Percentiles rank a stretch among this genome's conserved stretches.
Evolutionary conservation across 495 filamentous ascomycete species (phyloP).

Genomic region (Hyaloscypha finlandica): DNA sequence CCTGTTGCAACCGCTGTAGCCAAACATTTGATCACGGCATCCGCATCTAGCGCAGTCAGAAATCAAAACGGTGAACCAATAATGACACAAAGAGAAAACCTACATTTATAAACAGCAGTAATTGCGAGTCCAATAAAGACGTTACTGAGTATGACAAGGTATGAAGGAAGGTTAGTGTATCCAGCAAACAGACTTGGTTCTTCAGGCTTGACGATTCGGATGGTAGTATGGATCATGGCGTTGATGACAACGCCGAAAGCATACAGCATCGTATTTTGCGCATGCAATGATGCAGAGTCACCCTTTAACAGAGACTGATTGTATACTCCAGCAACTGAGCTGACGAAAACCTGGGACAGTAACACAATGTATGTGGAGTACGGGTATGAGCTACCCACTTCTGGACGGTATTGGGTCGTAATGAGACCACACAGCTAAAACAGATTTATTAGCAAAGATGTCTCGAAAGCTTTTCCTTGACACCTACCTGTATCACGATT

Average conservation of each 20-base stretch:
- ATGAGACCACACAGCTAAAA: constrained; percentile 24
- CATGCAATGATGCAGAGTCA: constrained; percentile 30
- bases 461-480: too few species aligned
- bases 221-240: constrained; percentile 28
- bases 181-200: constrained; percentile 33
- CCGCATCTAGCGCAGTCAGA: constrained; percentile 25
- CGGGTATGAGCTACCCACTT: constrained; percentile 23
- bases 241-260: constrained; percentile 31
- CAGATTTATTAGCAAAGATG: background rate
- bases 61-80: background rate
- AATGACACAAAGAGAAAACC: background rate
- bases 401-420: constrained; percentile 24
- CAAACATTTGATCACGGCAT: constrained; percentile 35
- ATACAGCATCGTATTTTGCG: constrained; percentile 34
- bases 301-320: constrained; percentile 33
- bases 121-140: constrained; percentile 37
- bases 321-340: constrained; percentile 31
- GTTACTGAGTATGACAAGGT: constrained; percentile 33
- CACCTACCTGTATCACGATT: constrained; percentile 25
- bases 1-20: constrained; percentile 30
- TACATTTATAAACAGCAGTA: constrained; percentile 36
- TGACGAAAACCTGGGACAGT: constrained; percentile 26
- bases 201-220: constrained; percentile 29
- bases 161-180: constrained; percentile 29
- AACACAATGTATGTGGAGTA: constrained; percentile 28